phyloP scores from a whole-genome alignment of 202 grass and related monocot species.

The Carex arenaria region DNA sequence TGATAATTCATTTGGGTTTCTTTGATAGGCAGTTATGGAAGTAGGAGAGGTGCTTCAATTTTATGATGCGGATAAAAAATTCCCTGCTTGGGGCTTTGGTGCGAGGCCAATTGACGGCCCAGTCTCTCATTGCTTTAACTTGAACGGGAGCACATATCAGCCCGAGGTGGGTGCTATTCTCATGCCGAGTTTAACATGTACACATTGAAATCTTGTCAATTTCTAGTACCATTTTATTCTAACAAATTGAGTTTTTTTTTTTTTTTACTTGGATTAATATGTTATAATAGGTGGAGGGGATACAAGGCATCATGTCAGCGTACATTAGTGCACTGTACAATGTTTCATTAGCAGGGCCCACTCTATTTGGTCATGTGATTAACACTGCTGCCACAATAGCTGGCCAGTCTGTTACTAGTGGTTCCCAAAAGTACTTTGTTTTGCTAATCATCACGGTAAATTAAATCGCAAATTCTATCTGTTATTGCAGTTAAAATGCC shows the following conservation, averaged over 20 bases:
- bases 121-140: conserved; percentile 95
- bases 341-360: conserved; percentile 96
- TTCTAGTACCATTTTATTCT: conserved; percentile 17
- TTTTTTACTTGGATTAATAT: conserved; percentile 12
- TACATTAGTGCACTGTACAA: conserved; percentile 91
- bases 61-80: conserved; percentile 71
- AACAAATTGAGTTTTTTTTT: conserved; percentile 3
- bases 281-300: conserved; percentile 75
- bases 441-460: conserved; percentile 87
- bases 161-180: conserved; percentile 59
- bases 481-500: neutral
- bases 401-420: conserved; percentile 63
- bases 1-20: conserved; percentile 25
- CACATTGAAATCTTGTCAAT: neutral
- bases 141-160: conserved; percentile 91
- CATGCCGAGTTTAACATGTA: neutral
- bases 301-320: conserved; percentile 98
- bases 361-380: conserved; percentile 87
- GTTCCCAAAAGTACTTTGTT: conserved; percentile 82
- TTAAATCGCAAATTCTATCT: conserved; percentile 19
- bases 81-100: conserved; percentile 94
- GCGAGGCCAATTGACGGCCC: conserved; percentile 99
- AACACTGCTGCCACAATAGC: conserved; percentile 75
- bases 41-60: conserved; percentile 86
- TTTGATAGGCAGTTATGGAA: conserved; percentile 87